Conservation (phyloP, 2,329 filamentous ascomycete species). For the Beauveria scarabaeidicola region DNA sequence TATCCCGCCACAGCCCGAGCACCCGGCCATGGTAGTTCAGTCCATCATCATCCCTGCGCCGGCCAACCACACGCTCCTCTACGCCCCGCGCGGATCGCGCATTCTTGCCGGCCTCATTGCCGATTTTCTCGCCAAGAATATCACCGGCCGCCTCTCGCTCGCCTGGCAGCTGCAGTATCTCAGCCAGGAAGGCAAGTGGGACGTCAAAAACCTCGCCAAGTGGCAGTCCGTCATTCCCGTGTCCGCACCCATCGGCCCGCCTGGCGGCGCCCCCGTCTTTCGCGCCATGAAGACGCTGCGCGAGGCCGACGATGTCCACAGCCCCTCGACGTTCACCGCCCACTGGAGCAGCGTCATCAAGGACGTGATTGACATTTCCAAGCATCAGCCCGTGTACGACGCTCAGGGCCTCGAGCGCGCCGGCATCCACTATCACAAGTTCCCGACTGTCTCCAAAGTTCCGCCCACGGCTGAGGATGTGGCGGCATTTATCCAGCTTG, state of each 20-base stretch:
- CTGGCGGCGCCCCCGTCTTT: conserved; percentile 49
- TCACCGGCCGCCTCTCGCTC: conserved; percentile 70
- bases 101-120: conserved; percentile 74
- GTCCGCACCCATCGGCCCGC: conserved; percentile 60
- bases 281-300: conserved; percentile 88
- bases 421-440: conserved; percentile 71
- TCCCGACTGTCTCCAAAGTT: conserved; percentile 85
- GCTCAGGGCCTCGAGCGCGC: conserved; percentile 58
- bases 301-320: conserved; percentile 78
- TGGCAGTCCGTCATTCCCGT: conserved; percentile 77
- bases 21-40: conserved; percentile 51
- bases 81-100: conserved; percentile 66
- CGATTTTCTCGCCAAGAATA: conserved; percentile 65
- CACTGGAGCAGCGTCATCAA: conserved; percentile 60
- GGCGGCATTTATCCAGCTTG: conserved; percentile 43
- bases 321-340: conserved; percentile 61
- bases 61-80: conserved; percentile 76
- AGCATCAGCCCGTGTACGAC: conserved; percentile 85
- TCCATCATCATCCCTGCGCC: conserved; percentile 64
- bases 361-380: conserved; percentile 82
- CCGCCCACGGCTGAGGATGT: conserved; percentile 57
- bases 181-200: conserved; percentile 89
- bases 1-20: conserved; percentile 39
- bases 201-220: conserved; percentile 90
- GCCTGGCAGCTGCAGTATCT: conserved; percentile 90